Conservation (phyloP, 306 rosid genomes). For the Hylodesmum podocarpum region DNA sequence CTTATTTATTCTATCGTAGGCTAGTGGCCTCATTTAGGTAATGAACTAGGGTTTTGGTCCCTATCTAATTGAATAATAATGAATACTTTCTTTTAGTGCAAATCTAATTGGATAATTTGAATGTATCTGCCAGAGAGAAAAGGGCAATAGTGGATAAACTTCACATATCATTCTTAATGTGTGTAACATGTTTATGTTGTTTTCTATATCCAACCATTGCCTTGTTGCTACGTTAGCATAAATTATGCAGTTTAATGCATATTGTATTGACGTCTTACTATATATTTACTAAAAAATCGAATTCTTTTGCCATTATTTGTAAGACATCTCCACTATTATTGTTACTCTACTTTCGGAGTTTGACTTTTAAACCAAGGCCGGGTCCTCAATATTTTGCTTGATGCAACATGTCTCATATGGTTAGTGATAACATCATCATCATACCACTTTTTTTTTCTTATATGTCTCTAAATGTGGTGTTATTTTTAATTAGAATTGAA, state of each 20-base stretch:
- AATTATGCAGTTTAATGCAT: neutral
- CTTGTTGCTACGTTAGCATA: neutral
- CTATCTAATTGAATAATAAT: neutral
- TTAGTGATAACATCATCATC: neutral
- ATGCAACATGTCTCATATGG: slow-evolving; percentile 15
- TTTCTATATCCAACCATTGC: slow-evolving; percentile 4
- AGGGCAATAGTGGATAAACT: neutral
- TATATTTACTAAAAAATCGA: neutral
- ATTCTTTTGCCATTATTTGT: neutral
- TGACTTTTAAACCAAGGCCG: neutral
- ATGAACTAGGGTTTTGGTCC: neutral
- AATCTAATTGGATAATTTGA: neutral
- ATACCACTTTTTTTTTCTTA: neutral
- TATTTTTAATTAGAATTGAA: neutral
- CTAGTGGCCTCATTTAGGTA: neutral
- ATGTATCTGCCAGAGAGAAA: neutral
- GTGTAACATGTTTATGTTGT: neutral
- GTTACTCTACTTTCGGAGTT: neutral
- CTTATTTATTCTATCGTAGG: neutral
- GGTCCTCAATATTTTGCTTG: neutral
- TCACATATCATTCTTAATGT: slow-evolving; percentile 1
- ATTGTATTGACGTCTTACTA: neutral
- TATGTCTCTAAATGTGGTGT: neutral
- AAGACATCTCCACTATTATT: neutral
- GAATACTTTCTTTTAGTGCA: neutral